Percentiles rank a stretch among this genome's conserved stretches.
Evolutionary conservation across 345 rosid species (phyloP).

Genomic region (Viola odorata): DNA sequence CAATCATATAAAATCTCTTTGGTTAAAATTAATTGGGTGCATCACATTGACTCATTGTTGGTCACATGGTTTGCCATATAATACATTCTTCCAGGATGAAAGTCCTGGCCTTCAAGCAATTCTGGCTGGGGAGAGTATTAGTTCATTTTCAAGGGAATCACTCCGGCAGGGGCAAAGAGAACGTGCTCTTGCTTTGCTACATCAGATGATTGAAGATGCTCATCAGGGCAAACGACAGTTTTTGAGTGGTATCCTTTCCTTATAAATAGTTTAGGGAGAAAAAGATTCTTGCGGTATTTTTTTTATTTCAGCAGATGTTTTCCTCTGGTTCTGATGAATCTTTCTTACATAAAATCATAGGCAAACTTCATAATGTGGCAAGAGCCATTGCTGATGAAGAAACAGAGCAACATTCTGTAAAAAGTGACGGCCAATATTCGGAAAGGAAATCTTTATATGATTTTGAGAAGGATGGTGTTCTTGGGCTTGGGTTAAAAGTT

Average conservation of each 20-base stretch:
- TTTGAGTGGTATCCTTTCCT: slow-evolving; percentile 63
- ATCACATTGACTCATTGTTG: neutral
- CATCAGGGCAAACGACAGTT: slow-evolving; percentile 94
- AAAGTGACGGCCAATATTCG: slow-evolving; percentile 36
- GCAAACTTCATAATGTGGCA: slow-evolving; percentile 94
- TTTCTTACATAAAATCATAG: slow-evolving; percentile 35
- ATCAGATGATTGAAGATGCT: slow-evolving; percentile 98
- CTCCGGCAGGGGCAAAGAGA: slow-evolving; percentile 78
- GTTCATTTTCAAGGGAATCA: slow-evolving; percentile 57
- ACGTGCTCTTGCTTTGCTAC: slow-evolving; percentile 82
- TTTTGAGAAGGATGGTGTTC: slow-evolving; percentile 66
- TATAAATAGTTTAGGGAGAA: slow-evolving; percentile 11
- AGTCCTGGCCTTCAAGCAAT: slow-evolving; percentile 57
- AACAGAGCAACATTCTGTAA: slow-evolving; percentile 44
- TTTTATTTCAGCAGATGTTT: slow-evolving; percentile 14
- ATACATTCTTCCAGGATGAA: slow-evolving; percentile 48
- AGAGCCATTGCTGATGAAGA: slow-evolving; percentile 95
- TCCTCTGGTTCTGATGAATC: slow-evolving; percentile 19
- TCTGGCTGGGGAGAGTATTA: slow-evolving; percentile 55
- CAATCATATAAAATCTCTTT: too few species aligned
- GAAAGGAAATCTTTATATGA: slow-evolving; percentile 37
- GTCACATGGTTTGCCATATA: slow-evolving; percentile 11
- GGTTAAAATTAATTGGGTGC: too few species aligned
- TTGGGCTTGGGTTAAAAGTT: slow-evolving; percentile 82
- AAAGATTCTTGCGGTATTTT: slow-evolving; percentile 6